These are phyloP conservation scores for Jaminaea rosea DNA, from an alignment of 1,284 basidiomycete genomes.

Conservation along the genomic window DNA sequence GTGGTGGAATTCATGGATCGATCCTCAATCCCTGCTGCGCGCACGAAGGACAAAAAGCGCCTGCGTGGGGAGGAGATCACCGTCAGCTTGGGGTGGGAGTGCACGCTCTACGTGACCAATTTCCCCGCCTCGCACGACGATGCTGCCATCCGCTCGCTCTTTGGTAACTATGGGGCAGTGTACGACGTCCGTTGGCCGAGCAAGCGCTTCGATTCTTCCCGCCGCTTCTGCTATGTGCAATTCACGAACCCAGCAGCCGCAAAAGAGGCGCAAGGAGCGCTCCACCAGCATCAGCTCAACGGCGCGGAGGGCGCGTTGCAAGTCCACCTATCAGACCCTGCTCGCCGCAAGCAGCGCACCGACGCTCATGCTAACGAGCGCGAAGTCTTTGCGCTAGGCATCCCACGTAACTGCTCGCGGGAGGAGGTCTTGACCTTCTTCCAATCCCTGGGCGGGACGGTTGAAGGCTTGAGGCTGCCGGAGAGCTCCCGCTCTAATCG, in stretches of 20 bases:
- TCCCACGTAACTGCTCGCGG: slow-evolving; percentile 66
- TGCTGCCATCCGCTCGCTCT: slow-evolving; percentile 60
- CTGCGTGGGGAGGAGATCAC: slow-evolving; percentile 58
- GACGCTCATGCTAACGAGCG: slow-evolving; percentile 70
- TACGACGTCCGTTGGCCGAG: slow-evolving; percentile 97
- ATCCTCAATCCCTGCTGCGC: slow-evolving; percentile 61
- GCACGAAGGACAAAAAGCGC: slow-evolving; percentile 87
- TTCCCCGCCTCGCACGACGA: slow-evolving; percentile 77
- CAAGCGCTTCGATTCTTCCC: slow-evolving; percentile 79
- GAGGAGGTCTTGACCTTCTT: slow-evolving; percentile 69
- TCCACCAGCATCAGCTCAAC: slow-evolving; percentile 64
- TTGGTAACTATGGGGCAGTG: slow-evolving; percentile 74
- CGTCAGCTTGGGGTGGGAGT: slow-evolving; percentile 83
- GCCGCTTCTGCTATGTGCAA: slow-evolving; percentile 86
- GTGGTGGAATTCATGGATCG: slow-evolving; percentile 48
- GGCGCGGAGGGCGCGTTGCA: slow-evolving; percentile 61
- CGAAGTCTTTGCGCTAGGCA: slow-evolving; percentile 74
- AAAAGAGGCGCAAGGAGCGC: slow-evolving; percentile 63
- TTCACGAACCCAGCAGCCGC: slow-evolving; percentile 57
- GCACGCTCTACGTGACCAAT: slow-evolving; percentile 92
- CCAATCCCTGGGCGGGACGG: slow-evolving; percentile 57
- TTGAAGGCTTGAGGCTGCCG: slow-evolving; percentile 72
- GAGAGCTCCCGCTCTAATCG: too few relatives aligned
- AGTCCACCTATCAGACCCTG: slow-evolving; percentile 83
- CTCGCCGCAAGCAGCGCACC: slow-evolving; percentile 72